Percentiles rank a stretch among this genome's conserved stretches.
These are phyloP conservation scores for Nidularia pulvinata DNA, from an alignment of 768 basidiomycete genomes.

Conservation along the genomic window DNA sequence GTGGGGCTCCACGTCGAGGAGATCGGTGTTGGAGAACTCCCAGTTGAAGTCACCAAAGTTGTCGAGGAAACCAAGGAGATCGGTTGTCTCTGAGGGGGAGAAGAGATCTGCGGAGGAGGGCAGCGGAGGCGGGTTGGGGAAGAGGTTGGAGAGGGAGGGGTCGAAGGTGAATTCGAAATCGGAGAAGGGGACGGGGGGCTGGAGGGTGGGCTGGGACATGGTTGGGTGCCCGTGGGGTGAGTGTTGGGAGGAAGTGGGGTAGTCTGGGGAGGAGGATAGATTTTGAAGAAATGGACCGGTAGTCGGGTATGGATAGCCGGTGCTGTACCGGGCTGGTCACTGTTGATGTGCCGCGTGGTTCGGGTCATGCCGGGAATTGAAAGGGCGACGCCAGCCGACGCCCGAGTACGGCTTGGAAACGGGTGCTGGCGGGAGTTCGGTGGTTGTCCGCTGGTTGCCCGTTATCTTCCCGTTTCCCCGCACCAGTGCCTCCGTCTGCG, in stretches of 20 bases:
- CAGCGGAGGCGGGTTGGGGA: conserved; percentile 60
- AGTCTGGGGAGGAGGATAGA: too few relatives aligned
- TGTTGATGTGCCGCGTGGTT: not conserved
- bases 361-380: conserved; percentile 6
- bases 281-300: too few relatives aligned
- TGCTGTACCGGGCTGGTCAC: too few relatives aligned
- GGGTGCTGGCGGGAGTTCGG: conserved; percentile 19
- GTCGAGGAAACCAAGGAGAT: conserved; percentile 82
- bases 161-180: conserved; percentile 79
- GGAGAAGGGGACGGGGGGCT: conserved; percentile 57
- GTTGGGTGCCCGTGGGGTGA: conserved; percentile 1
- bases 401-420: conserved; percentile 8
- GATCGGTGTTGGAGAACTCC: conserved; percentile 38
- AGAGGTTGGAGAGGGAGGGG: conserved; percentile 54
- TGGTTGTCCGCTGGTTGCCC: conserved; percentile 8
- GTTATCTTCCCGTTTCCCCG: conserved; percentile 10
- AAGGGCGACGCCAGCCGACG: not conserved
- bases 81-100: conserved; percentile 74
- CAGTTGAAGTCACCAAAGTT: conserved; percentile 63
- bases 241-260: not conserved
- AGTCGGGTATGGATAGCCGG: too few relatives aligned
- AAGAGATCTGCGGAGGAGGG: conserved; percentile 80
- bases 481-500: conserved; percentile 34
- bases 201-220: conserved; percentile 34
- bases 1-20: conserved; percentile 18